These are phyloP conservation scores for Trapa incisa DNA, from an alignment of 345 rosid species.

Conservation along the genomic window DNA sequence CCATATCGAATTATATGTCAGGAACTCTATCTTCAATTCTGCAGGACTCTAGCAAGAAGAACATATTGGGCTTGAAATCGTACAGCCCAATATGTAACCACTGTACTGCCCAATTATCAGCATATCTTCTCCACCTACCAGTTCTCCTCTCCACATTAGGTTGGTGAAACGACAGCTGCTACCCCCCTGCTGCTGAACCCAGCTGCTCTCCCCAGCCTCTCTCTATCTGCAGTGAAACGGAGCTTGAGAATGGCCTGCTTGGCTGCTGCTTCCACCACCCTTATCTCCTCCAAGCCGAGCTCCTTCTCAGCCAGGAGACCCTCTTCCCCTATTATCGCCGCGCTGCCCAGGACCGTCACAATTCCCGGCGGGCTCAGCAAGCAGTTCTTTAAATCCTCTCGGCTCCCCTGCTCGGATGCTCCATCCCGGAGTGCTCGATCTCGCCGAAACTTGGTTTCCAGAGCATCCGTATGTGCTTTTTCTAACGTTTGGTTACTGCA, in stretches of 20 bases:
- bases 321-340: slow-evolving; percentile 18
- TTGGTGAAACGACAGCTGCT: no score
- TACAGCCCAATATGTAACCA: no score
- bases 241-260: slow-evolving; percentile 46
- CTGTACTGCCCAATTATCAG: background rate
- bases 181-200: no score
- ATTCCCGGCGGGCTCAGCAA: slow-evolving; percentile 28
- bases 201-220: background rate
- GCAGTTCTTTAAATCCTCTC: slow-evolving; percentile 32
- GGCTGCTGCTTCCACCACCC: slow-evolving; percentile 48
- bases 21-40: no score
- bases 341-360: slow-evolving; percentile 28
- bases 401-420: slow-evolving; percentile 29
- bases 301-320: slow-evolving; percentile 22
- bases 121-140: slow-evolving; percentile 9
- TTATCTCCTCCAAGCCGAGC: slow-evolving; percentile 38
- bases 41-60: no score
- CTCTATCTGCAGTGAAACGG: background rate
- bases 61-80: no score
- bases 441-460: slow-evolving; percentile 41
- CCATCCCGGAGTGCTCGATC: slow-evolving; percentile 22
- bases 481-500: background rate
- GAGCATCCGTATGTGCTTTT: slow-evolving; percentile 37
- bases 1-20: no score
- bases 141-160: slow-evolving; percentile 20